Base-by-base conservation (phyloP, 106 monocot species). In the Acorus calamus region DNA sequence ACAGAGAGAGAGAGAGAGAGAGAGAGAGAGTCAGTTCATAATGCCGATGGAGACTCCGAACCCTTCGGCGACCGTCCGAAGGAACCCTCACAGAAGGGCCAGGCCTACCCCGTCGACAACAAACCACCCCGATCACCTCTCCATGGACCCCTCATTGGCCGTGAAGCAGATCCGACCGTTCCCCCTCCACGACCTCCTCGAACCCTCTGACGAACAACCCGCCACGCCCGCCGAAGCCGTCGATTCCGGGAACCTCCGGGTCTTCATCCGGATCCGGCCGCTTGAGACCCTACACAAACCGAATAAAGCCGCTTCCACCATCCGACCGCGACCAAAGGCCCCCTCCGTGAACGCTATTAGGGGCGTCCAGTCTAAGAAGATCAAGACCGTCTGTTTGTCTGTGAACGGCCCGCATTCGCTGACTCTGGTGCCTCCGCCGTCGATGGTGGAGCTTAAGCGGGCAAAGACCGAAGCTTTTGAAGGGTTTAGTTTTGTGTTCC, bases 201-300 rank as follows among this genome's bases (percentile, higher is more conserved):
- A n/a, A 51, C 49, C 56, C 60, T 52, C 63, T 62, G 43, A 42
- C 61, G 11, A 28, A 28, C 28, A 28, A 28, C 52, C 62, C 46
- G 14, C 42, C 55, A 41, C 49, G 12, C n/a, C 60, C 44, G 14
- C 66, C 12, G 28, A 55, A 53, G 52, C 55, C 42, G 51, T 53
- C 47, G 46, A 49, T 7, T 67, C 78, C 49, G 73, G 78, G 8
- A 83, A 68, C 60, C 80, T 93, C 56, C 88, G 67, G 53, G 88
- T 88, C 3, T 93, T 93, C 62, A 80, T 93, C 50, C 82, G 92
- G 60, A 76, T 93, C 47, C 85, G 92, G 2, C 88, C 88, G 5
- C 61, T 70, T 45, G 66, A 75, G 52, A 53, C 69, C 53, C 14
- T 42, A 55, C 58, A 65, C 55, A 66, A 60, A n/a, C 46, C 61